Percentiles rank a stretch among this genome's conserved stretches.
These are phyloP conservation scores for Gaultheria prostrata DNA, from an alignment of 148 eudicot species.

Conservation along the genomic window DNA sequence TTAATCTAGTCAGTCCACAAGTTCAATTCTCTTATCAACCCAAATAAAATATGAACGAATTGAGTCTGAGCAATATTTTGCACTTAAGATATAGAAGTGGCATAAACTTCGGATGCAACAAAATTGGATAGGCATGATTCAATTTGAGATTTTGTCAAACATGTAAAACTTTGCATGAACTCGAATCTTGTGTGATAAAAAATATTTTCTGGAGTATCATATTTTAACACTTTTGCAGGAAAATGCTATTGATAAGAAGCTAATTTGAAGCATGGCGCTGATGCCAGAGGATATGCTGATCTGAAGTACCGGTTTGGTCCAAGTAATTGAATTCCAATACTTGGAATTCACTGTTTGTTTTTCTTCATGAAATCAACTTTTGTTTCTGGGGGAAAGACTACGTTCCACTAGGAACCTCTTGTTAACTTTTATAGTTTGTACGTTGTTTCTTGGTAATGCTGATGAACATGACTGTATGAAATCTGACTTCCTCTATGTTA, in stretches of 20 bases:
- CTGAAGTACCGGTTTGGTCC: background rate
- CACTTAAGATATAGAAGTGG: background rate
- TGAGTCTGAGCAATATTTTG: background rate
- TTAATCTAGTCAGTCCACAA: background rate
- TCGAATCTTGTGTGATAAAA: background rate
- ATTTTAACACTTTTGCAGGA: background rate
- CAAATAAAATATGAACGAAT: background rate
- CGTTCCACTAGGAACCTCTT: background rate
- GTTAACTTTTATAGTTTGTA: background rate
- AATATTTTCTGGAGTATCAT: background rate
- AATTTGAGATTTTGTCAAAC: background rate
- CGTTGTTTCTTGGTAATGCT: background rate
- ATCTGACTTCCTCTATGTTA: background rate
- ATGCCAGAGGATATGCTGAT: background rate
- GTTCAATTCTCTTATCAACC: background rate
- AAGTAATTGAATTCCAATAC: background rate
- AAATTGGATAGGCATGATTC: background rate
- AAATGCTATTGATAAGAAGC: conserved; percentile 9
- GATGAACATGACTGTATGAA: background rate
- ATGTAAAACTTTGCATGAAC: background rate
- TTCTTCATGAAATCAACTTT: background rate
- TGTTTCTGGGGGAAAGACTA: background rate
- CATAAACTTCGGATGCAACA: background rate
- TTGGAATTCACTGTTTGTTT: background rate
- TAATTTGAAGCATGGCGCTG: background rate